Conservation (phyloP, 257 asterid genomes). For the Nicotiana paniculata region DNA sequence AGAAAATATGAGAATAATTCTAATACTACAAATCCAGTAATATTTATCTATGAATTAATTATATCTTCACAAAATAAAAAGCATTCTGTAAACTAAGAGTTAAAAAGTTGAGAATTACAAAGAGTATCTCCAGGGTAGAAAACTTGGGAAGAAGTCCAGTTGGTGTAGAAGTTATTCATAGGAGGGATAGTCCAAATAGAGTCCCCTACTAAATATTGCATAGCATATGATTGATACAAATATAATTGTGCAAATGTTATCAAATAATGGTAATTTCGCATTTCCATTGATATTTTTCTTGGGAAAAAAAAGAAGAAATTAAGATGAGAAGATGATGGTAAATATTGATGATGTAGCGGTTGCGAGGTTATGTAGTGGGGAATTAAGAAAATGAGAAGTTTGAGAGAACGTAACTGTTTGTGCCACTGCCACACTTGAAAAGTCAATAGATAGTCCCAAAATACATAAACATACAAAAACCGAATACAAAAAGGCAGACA, state of each 20-base stretch:
- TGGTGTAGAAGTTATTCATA: slow-evolving; percentile 39
- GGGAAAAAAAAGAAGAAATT: not conserved
- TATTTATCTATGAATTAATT: too few relatives aligned
- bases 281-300: not conserved
- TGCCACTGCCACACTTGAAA: not conserved
- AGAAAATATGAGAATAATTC: too few relatives aligned
- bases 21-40: not conserved
- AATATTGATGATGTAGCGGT: not conserved
- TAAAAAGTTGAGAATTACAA: slow-evolving; percentile 21
- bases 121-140: slow-evolving; percentile 53
- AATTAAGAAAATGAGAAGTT: not conserved
- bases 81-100: not conserved
- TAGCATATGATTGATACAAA: slow-evolving; percentile 8
- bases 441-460: not conserved
- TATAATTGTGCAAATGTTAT: not conserved
- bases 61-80: not conserved
- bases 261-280: not conserved
- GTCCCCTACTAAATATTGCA: slow-evolving; percentile 47
- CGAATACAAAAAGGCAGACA: too few relatives aligned
- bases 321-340: not conserved
- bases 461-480: not conserved
- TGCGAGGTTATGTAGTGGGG: not conserved
- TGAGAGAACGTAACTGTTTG: not conserved
- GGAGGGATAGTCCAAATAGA: slow-evolving; percentile 67
- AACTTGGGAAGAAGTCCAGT: slow-evolving; percentile 54